Base-by-base conservation (phyloP, 768 basidiomycete genomes). In the Paxillus ammoniavirescens region DNA sequence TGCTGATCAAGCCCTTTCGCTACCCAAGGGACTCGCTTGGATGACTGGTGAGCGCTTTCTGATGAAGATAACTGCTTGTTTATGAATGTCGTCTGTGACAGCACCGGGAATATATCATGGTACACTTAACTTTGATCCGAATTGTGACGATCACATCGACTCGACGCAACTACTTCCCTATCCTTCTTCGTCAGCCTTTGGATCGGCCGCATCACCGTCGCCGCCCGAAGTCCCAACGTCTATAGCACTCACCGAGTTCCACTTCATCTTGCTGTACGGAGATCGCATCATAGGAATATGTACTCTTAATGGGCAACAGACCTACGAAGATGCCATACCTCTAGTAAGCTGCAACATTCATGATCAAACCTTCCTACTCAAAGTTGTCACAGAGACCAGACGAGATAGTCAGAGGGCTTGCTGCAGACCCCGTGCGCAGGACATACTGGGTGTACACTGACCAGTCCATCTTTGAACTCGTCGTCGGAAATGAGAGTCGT, bases 381-480 rank as follows among this genome's bases (percentile, higher is more conserved):
- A 70, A 42, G 1, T 1, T 31, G 8, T 47, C 43, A 35, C 65
- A 97, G 94, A 87, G 85, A 80, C 75, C 83, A 6, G 82, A 80
- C 26, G 93, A 96, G 64, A 73, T 71, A 35, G 84, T 92, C 15
- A 75, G 82, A 28, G 91, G 88, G 0, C 73, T 98, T 31, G 82
- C 87, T 5, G 81, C 89, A 8, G 97, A 99, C 70, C 89, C 89
- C 15, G 84, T 91, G 4, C 83, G 89, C 8, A 86, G 83, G 69
- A 98, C 96, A 13, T 95, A 88, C 62, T 99, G 97, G 97, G 82
- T 94, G 2, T 95, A 87, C 65, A 95, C 95, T 0, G 86, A 91
- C 58, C 83, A 86, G 56, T 89, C 91, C 0, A 78, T 99, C 17
- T 94, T 91, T 61, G 97, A 99, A 63, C 72, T 99, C 23, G 82